Evolutionary conservation across 306 rosid species (phyloP).

Genomic region (Vicia sativa): DNA sequence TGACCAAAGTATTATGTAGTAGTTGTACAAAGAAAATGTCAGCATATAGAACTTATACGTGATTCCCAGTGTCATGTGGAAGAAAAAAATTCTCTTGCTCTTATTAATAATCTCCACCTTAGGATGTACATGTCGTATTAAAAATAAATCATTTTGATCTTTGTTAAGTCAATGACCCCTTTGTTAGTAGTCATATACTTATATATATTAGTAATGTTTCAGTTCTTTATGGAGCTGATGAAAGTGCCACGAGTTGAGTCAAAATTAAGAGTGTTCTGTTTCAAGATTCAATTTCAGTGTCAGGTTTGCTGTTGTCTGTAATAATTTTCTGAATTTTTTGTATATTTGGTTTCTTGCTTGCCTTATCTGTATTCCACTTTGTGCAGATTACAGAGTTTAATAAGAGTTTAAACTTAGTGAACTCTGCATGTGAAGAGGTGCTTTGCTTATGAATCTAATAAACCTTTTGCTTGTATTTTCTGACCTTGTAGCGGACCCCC

Average conservation of each 20-base stretch:
- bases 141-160: slow-evolving; percentile 21
- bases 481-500: slow-evolving; percentile 29
- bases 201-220: slow-evolving; percentile 48
- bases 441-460: slow-evolving; percentile 37
- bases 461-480: slow-evolving; percentile 22
- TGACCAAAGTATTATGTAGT: slow-evolving; percentile 25
- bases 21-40: slow-evolving; percentile 16
- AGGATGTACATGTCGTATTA: background rate
- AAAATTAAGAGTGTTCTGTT: slow-evolving; percentile 87
- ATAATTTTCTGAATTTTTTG: slow-evolving; percentile 26
- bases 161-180: slow-evolving; percentile 24
- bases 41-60: slow-evolving; percentile 21
- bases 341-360: slow-evolving; percentile 37
- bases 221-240: slow-evolving; percentile 92
- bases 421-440: slow-evolving; percentile 91
- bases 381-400: slow-evolving; percentile 82
- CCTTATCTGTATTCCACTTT: slow-evolving; percentile 36
- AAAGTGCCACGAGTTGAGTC: slow-evolving; percentile 96
- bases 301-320: slow-evolving; percentile 67
- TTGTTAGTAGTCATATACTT: slow-evolving; percentile 24
- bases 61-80: slow-evolving; percentile 16
- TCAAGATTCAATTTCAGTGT: slow-evolving; percentile 83
- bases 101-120: background rate
- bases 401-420: slow-evolving; percentile 69
- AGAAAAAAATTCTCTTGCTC: slow-evolving; percentile 1